Conservation (phyloP, 441 rosid genomes). For the Euphorbia celastroides region DNA sequence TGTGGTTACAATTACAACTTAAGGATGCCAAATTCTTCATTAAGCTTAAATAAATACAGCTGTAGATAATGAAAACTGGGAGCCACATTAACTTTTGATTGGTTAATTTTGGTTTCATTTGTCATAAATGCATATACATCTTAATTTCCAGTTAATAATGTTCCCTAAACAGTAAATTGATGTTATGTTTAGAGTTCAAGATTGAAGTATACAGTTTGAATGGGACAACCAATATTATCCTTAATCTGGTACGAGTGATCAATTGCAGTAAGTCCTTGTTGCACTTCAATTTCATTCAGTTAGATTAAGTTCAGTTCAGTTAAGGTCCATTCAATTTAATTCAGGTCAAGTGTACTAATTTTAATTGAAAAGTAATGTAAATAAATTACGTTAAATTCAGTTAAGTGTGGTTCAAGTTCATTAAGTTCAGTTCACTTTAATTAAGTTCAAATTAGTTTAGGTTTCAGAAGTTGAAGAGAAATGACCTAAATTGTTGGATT, state of each 20-base stretch:
- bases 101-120: not conserved
- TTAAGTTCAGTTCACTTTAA: too few species aligned
- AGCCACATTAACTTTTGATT: not conserved
- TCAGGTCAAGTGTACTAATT: too few species aligned
- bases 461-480: too few species aligned
- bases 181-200: not conserved
- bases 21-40: not conserved
- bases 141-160: not conserved
- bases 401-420: too few species aligned
- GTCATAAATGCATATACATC: too few species aligned
- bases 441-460: too few species aligned
- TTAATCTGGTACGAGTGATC: not conserved
- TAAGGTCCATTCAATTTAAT: too few species aligned
- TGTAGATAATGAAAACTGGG: not conserved
- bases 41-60: not conserved
- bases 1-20: not conserved
- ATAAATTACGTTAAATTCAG: too few species aligned
- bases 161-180: not conserved
- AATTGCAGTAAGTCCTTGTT: not conserved
- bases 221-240: not conserved
- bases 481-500: too few species aligned
- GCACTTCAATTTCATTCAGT: too few species aligned
- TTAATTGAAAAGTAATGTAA: too few species aligned
- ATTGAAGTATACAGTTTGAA: not conserved
- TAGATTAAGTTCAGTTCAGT: too few species aligned